Conservation (phyloP, 306 rosid species). For the Cucurbita pepo region DNA sequence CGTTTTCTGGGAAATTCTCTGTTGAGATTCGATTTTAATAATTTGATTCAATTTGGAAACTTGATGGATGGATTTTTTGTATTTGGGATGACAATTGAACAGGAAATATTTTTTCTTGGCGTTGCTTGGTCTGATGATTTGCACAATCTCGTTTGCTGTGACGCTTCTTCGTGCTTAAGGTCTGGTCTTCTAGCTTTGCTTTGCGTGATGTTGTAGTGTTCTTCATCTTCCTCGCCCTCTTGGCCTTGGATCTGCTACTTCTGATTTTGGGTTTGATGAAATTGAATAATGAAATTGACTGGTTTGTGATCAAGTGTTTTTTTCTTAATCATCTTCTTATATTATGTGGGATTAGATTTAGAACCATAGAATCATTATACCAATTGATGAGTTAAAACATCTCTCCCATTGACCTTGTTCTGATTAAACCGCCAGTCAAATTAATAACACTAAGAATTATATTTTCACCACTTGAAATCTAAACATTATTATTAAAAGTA, state of each 20-base stretch:
- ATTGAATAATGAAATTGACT: not conserved
- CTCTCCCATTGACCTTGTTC: too few species aligned
- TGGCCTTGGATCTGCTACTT: not conserved
- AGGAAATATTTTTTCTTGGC: slow-evolving; percentile 36
- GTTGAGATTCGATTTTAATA: not conserved
- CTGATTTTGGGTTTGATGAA: not conserved
- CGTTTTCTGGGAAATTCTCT: not conserved
- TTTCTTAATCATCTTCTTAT: too few species aligned
- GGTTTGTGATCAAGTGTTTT: too few species aligned
- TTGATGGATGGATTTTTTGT: not conserved
- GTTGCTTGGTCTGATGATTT: slow-evolving; percentile 31
- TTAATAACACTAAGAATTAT: too few species aligned
- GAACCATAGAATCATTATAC: too few species aligned
- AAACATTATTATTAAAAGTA: too few species aligned
- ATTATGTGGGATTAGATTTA: too few species aligned
- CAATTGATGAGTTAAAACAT: too few species aligned
- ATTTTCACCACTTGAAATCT: too few species aligned
- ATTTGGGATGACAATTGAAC: slow-evolving; percentile 1
- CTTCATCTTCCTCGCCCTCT: not conserved
- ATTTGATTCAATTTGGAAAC: not conserved
- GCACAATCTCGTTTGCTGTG: slow-evolving; percentile 47
- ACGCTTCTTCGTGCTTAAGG: slow-evolving; percentile 21
- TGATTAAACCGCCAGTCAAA: too few species aligned
- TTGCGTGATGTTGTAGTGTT: not conserved
- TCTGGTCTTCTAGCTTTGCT: not conserved